Conservation (phyloP, 2,329 filamentous ascomycete genomes). For the Fulvia fulva region DNA sequence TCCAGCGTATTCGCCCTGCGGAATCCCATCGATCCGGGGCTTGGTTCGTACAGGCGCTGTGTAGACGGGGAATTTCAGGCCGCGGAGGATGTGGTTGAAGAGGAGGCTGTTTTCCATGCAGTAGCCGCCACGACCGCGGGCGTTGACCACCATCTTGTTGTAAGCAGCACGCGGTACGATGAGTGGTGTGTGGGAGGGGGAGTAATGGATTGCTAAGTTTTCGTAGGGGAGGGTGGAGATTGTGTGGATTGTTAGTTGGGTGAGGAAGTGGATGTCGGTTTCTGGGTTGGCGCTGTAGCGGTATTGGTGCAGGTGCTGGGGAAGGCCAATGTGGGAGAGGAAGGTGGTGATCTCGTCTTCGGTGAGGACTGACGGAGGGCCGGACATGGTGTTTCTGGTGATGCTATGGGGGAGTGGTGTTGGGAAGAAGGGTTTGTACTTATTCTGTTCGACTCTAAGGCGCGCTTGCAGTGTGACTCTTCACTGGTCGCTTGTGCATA, state of each 20-base stretch:
- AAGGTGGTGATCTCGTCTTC: slow-evolving; percentile 6
- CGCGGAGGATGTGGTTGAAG: slow-evolving; percentile 48
- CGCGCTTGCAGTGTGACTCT: neutral
- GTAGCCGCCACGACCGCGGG: slow-evolving; percentile 50
- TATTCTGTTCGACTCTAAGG: no score
- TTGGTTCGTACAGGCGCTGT: slow-evolving; percentile 35
- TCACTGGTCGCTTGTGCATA: neutral
- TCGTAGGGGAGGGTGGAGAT: slow-evolving; percentile 52
- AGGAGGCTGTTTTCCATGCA: slow-evolving; percentile 58
- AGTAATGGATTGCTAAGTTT: slow-evolving; percentile 54
- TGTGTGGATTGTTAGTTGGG: slow-evolving; percentile 14
- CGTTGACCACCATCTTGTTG: slow-evolving; percentile 46
- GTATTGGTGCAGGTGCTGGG: slow-evolving; percentile 4
- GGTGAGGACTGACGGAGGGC: slow-evolving; percentile 5
- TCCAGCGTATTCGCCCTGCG: slow-evolving; percentile 20
- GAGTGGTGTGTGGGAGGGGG: slow-evolving; percentile 43
- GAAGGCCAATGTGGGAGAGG: slow-evolving; percentile 13
- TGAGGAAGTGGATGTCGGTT: slow-evolving; percentile 12
- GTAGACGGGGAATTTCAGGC: slow-evolving; percentile 46
- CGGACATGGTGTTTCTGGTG: neutral
- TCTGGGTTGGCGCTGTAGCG: slow-evolving; percentile 6
- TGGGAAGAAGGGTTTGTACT: no score
- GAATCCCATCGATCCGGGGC: slow-evolving; percentile 19
- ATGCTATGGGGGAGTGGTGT: neutral
- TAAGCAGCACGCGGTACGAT: slow-evolving; percentile 49